phyloP scores from a whole-genome alignment of 192 early-diverging fungal genomes.

The Lobosporangium transversale region DNA sequence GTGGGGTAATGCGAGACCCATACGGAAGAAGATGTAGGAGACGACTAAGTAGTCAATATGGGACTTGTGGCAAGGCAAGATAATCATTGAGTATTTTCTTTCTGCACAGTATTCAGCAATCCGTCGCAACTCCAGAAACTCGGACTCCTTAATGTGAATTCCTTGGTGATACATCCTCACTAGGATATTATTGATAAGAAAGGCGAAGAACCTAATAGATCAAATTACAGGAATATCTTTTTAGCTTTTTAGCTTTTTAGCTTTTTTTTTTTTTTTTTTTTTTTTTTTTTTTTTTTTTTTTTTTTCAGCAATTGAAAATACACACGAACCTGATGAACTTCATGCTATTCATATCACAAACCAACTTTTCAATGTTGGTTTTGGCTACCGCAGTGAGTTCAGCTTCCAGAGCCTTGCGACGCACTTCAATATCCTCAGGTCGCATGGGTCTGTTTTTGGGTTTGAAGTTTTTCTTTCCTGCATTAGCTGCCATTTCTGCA shows the following conservation, averaged over 20 bases:
- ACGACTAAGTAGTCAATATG: slow-evolving; percentile 89
- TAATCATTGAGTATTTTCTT: slow-evolving; percentile 77
- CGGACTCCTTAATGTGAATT: slow-evolving; percentile 82
- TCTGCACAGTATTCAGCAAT: slow-evolving; percentile 65
- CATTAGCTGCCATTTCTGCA: slow-evolving; percentile 53
- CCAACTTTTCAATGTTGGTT: slow-evolving; percentile 62
- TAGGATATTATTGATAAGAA: slow-evolving; percentile 76
- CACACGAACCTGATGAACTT: slow-evolving; percentile 67
- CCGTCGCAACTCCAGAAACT: slow-evolving; percentile 72
- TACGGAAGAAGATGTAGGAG: slow-evolving; percentile 81
- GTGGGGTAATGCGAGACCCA: slow-evolving; percentile 81
- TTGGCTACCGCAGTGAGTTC: slow-evolving; percentile 67
- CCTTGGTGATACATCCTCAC: slow-evolving; percentile 88
- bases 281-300: too few relatives aligned
- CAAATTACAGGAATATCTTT: slow-evolving; percentile 7
- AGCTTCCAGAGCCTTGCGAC: slow-evolving; percentile 47
- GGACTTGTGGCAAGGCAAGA: slow-evolving; percentile 87
- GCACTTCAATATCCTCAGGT: slow-evolving; percentile 39
- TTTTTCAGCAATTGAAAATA: too few relatives aligned
- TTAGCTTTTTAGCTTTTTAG: too few relatives aligned
- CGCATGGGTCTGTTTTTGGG: slow-evolving; percentile 44
- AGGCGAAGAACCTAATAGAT: slow-evolving; percentile 69
- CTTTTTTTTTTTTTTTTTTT: too few relatives aligned
- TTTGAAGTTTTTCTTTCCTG: slow-evolving; percentile 48
- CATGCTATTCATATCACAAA: slow-evolving; percentile 73